These are phyloP conservation scores for Phytopythium chamaehyphon DNA, from an alignment of 352 stramenopile species.

Conservation along the genomic window DNA sequence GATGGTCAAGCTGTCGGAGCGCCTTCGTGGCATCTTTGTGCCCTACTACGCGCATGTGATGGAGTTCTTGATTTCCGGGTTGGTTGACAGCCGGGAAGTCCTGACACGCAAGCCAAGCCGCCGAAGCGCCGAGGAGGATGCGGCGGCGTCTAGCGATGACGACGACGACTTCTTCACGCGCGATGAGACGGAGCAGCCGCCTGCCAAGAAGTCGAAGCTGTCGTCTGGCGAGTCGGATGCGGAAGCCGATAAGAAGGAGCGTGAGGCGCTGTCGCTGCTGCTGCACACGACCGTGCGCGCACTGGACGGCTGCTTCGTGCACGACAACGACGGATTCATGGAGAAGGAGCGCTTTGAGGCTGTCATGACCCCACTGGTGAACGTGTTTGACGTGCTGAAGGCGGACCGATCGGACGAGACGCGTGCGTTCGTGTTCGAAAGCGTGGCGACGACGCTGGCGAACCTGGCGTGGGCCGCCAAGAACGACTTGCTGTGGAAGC, in stretches of 20 bases:
- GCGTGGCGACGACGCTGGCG: constrained; percentile 59
- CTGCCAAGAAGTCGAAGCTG: constrained; percentile 58
- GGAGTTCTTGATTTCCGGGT: constrained; percentile 41
- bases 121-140: constrained; percentile 7
- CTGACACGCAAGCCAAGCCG: constrained; percentile 39
- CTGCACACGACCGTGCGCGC: constrained; percentile 56
- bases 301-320: constrained; percentile 80
- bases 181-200: constrained; percentile 22
- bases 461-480: constrained; percentile 84
- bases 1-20: constrained; percentile 72
- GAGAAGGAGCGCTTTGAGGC: constrained; percentile 84
- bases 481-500: constrained; percentile 88
- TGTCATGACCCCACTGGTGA: constrained; percentile 68
- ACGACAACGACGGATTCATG: constrained; percentile 85
- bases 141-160: constrained; percentile 25
- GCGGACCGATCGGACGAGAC: constrained; percentile 21
- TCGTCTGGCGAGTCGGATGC: constrained; percentile 12
- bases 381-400: constrained; percentile 71
- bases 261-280: constrained; percentile 38
- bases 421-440: constrained; percentile 63
- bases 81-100: constrained; percentile 47
- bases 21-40: constrained; percentile 85
- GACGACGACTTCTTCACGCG: constrained; percentile 55
- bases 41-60: constrained; percentile 83
- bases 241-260: constrained; percentile 17